Evolutionary conservation across 2,329 filamentous ascomycete genomes (phyloP), one percentile per base, ranked within the genome.

Genomic region (Fusarium phyllophilum): DNA sequence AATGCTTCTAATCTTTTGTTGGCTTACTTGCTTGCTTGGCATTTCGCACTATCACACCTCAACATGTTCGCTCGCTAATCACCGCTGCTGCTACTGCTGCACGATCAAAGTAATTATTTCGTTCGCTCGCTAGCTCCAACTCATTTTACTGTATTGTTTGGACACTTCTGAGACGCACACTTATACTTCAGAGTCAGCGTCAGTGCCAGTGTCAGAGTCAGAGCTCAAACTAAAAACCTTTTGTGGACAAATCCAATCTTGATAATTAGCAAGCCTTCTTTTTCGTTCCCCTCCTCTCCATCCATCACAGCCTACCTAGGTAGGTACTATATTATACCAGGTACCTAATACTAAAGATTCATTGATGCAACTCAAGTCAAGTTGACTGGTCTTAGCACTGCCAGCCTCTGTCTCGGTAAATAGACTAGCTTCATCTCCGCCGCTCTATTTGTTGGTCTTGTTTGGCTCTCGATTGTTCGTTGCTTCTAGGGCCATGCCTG

Each of bases 361-460:
- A 51, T 61, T 49, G 29, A 46, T 38, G 42, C 52, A 41, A 51
- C 31, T 24, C 49, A 52, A 57, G 17, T 34, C 66, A 66, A 69
- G 52, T 51, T 38, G 41, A 51, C 72, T 72, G 59, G 72, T 63
- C 68, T 59, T 62, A 64, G 72, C 65, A 68, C 41, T 44, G 54
- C 62, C 33, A 54, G 68, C 34, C 34, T 55, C 24, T 69, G 63
- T 75, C 70, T 75, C 66, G 73, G 73, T 70, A 75, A 75, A 71
- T 71, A 73, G 56, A 71, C 70, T 75, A 75, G 66, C 59, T 75
- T 74, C 71, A 73, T 69, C 68, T 73, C 70, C 57, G 66, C 69
- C 69, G 57, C 63, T 68, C n/a, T 17, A 26, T 31, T 42, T 59
- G 34, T 65, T 41, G 52, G 41, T 58, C 62, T 75, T 61, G 24